Evolutionary conservation across 768 basidiomycete genomes (phyloP).

Genomic region (Mycena kentingensis): DNA sequence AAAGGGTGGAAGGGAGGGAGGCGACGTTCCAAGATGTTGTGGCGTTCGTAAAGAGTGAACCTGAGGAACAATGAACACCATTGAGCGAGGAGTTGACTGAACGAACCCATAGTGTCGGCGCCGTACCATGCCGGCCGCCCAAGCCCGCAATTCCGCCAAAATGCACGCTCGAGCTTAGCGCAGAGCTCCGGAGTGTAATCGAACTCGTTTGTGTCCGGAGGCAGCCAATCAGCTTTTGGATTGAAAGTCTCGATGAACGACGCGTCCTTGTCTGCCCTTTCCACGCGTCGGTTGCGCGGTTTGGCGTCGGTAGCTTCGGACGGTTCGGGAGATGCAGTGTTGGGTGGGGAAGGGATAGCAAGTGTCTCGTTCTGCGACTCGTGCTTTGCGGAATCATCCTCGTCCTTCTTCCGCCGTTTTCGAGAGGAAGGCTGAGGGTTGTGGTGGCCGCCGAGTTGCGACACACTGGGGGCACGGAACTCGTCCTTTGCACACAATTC

Average conservation of each 20-base stretch:
- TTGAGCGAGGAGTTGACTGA: constrained; percentile 10
- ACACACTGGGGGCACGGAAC: constrained; percentile 69
- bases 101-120: constrained; percentile 87
- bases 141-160: constrained; percentile 89
- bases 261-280: constrained; percentile 44
- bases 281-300: constrained; percentile 42
- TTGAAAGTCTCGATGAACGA: constrained; percentile 73
- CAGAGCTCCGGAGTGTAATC: constrained; percentile 93
- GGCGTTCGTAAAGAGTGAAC: constrained; percentile 71
- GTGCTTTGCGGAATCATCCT: constrained; percentile 44
- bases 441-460: constrained; percentile 61
- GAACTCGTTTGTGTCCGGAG: constrained; percentile 62
- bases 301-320: constrained; percentile 21
- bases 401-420: constrained; percentile 47
- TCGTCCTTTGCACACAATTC: constrained; percentile 76
- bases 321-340: constrained; percentile 37
- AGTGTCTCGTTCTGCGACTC: constrained; percentile 45
- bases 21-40: constrained; percentile 95
- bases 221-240: constrained; percentile 77
- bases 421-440: constrained; percentile 33
- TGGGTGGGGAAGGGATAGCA: constrained; percentile 42
- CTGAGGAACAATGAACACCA: constrained; percentile 31
- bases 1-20: constrained; percentile 81
- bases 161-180: constrained; percentile 81
- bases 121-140: constrained; percentile 97